phyloP scores from a whole-genome alignment of 2,329 filamentous ascomycete species.

The Fusarium hainanense region DNA sequence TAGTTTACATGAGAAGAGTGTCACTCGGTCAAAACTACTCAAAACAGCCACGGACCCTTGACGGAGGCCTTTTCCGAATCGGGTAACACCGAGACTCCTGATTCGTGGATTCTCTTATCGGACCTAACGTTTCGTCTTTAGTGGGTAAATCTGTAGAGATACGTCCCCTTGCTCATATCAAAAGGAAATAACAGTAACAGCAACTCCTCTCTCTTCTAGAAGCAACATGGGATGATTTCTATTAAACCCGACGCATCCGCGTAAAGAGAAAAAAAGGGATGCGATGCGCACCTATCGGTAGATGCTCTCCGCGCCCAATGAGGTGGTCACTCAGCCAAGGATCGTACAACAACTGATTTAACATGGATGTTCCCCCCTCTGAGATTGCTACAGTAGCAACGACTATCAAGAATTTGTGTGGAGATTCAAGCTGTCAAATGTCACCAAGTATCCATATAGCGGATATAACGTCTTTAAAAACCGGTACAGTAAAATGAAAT shows the following conservation, averaged over 20 bases:
- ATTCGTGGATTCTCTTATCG: constrained; percentile 36
- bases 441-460: neutral
- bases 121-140: constrained; percentile 9
- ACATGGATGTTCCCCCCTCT: neutral
- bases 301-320: constrained; percentile 7
- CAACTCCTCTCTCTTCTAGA: neutral
- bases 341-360: neutral
- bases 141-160: constrained; percentile 20
- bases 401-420: neutral
- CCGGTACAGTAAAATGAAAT: constrained; percentile 5
- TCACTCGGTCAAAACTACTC: constrained; percentile 5
- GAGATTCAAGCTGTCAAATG: neutral
- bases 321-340: constrained; percentile 10
- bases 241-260: neutral
- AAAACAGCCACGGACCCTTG: constrained; percentile 12
- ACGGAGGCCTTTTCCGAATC: constrained; percentile 33
- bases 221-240: constrained; percentile 2
- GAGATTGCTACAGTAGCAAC: neutral
- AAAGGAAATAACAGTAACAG: neutral
- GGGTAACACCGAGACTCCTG: constrained; percentile 7
- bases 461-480: neutral
- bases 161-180: constrained; percentile 19
- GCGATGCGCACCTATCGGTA: neutral
- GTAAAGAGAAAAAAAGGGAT: neutral
- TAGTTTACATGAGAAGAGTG: constrained; percentile 5